Evolutionary conservation across 148 eudicot species (phyloP), one percentile per base, ranked within the genome.

Genomic region (Fagopyrum homotropicum): DNA sequence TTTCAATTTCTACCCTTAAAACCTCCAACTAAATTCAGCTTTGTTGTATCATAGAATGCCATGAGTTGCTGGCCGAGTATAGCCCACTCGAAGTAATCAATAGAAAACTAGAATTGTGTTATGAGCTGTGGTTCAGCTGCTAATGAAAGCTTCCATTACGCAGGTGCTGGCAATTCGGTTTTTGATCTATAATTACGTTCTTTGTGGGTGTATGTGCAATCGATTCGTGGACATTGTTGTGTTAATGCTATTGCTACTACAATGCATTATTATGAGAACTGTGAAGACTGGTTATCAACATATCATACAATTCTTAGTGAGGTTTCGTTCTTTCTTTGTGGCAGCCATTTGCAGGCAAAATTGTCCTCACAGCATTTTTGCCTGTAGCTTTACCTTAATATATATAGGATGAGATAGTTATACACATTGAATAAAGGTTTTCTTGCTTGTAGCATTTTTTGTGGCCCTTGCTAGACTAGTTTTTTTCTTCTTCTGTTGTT

Each of bases 291-390:
- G 15, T 49, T 49, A 49, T 9, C 12, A 49, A 49, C 52, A 49
- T 12, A 49, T 49, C 12, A 49, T 49, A 49, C 12, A 49, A 9
- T 49, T 49, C 52, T 9, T 49, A 49, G 12, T 12, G 52, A 49
- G 12, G 52, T 12, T 12, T 49, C 9, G 52, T 66, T 15, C 47
- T 10, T 63, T 63, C 16, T 63, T 35, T 63, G 69, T 30, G 69
- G 69, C 69, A 63, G 69, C 69, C 69, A 63, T 35, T 26, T 66
- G n/a, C 47, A 66, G 71, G 71, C 71, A 35, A 66, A 40, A 35
- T 35, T 35, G 40, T 35, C 40, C 40, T 35, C 40, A 35, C 2
- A 35, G 40, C 40, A 35, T 66, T 35, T 45, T 6, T 66, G 47
- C 71, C 45, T 66, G 19, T 66, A 14, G 46, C 2, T 66, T 40